Conservation (phyloP, 2,329 filamentous ascomycete genomes). For the Acephala macrosclerotiorum region DNA sequence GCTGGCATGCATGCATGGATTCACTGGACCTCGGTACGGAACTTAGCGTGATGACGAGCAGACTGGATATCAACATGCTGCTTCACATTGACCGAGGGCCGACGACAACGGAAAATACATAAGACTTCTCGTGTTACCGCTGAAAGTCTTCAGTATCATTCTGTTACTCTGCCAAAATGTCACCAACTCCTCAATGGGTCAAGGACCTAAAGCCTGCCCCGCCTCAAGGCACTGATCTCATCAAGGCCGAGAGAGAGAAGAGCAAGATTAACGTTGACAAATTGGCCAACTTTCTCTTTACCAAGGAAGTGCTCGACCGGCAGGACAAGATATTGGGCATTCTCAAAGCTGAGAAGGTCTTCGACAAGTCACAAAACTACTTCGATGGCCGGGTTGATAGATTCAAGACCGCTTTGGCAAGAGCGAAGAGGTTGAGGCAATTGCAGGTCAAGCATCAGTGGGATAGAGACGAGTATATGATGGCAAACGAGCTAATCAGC, state of each 20-base stretch:
- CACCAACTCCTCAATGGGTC: constrained; percentile 61
- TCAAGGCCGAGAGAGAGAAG: constrained; percentile 71
- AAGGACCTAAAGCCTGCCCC: constrained; percentile 70
- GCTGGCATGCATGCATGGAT: too few species aligned
- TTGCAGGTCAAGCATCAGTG: constrained; percentile 72
- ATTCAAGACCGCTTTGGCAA: constrained; percentile 72
- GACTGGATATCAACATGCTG: constrained; percentile 10
- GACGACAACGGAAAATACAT: constrained; percentile 19
- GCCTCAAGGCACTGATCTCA: constrained; percentile 73
- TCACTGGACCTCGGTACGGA: constrained; percentile 23
- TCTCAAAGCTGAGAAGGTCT: constrained; percentile 72
- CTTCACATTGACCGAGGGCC: constrained; percentile 29
- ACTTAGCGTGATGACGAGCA: not conserved
- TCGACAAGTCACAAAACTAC: constrained; percentile 82
- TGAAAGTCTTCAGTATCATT: not conserved
- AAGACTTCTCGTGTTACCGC: constrained; percentile 11
- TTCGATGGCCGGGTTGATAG: constrained; percentile 73
- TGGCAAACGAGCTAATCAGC: constrained; percentile 72
- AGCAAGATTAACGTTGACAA: constrained; percentile 73
- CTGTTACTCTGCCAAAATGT: constrained; percentile 27
- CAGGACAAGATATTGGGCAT: constrained; percentile 68
- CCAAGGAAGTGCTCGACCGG: constrained; percentile 66
- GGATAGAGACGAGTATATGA: constrained; percentile 67
- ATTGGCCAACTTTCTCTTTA: constrained; percentile 74
- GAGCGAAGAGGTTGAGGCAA: constrained; percentile 74